Base-by-base conservation (phyloP, 1,284 basidiomycete genomes). In the Cryptococcus sp. region DNA sequence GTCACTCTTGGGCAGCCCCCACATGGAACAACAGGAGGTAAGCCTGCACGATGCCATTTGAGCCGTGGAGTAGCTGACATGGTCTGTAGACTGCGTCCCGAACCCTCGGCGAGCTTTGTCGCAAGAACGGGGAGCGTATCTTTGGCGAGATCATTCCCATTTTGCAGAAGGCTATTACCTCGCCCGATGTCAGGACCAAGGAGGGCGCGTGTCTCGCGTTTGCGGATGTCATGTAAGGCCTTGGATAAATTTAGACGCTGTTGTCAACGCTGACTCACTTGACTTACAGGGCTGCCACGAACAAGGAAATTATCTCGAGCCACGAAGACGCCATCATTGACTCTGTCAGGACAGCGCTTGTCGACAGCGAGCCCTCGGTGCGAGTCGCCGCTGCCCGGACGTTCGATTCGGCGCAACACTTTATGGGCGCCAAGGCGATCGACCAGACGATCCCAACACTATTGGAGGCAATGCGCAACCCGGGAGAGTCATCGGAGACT, bases 381-480 rank as follows among this genome's bases (percentile, higher is more conserved):
- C 87, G 95, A 56, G 79, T 87, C 5, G 94, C 95, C 0, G 94
- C 95, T 7, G 95, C 95, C 0, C 87, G 85, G 71, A 91, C 93
- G 0, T 98, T 99, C 78, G 95, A 98, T 73, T 83, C 87, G 1
- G 82, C 96, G 46, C 95, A 98, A 79, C 90, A 94, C 62, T 83
- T 89, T 70, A 72, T 79, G 56, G 95, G 96, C 9, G 83, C 85
- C 35, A 89, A 87, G 71, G 95, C 94, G 6, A 95, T 98, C 65
- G 93, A 98, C 72, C 87, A 95, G 77, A 98, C 92, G 0, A 95
- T 98, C 62, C 96, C 95, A 0, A 98, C 94, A 0, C 77, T 98
- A 3, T 78, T 98, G 57, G 91, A 94, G 68, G 94, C 96, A 3
- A 86, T 99, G 48, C 86, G 89, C 33, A 87, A 91, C 75, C 89